Percentiles rank a stretch among this genome's conserved stretches.
phyloP scores from a whole-genome alignment of 1,139 yeast species.

The Kazachstania sp. region DNA sequence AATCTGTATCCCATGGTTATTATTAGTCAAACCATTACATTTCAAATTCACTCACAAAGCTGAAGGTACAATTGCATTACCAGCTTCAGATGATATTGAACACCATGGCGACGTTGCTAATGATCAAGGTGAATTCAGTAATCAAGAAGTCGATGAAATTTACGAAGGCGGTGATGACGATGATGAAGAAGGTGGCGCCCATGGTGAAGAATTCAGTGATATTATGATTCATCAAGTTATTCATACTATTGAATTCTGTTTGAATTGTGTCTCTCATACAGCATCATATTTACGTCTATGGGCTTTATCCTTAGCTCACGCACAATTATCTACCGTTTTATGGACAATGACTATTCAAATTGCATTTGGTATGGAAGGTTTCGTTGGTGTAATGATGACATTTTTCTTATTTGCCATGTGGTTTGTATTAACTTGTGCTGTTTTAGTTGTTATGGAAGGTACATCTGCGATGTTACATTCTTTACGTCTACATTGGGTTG shows the following conservation, averaged over 20 bases:
- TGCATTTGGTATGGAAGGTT: constrained; percentile 71
- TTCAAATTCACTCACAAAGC: constrained; percentile 40
- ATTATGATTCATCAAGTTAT: constrained; percentile 95
- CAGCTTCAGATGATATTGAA: constrained; percentile 24
- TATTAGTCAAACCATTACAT: constrained; percentile 78
- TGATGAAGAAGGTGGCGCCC: constrained; percentile 39
- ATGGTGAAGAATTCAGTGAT: constrained; percentile 74
- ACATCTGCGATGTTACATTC: constrained; percentile 98
- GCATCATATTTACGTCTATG: constrained; percentile 94
- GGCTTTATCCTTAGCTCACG: constrained; percentile 97
- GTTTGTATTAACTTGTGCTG: constrained; percentile 85
- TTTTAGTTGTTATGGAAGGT: constrained; percentile 95
- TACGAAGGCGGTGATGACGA: constrained; percentile 10
- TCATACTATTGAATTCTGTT: constrained; percentile 95
- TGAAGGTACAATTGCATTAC: constrained; percentile 19
- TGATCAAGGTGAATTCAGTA: constrained; percentile 14
- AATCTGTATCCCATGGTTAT: constrained; percentile 90
- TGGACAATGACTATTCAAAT: constrained; percentile 93
- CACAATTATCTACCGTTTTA: constrained; percentile 85
- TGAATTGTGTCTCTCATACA: constrained; percentile 95
- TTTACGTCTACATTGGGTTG: constrained; percentile 96
- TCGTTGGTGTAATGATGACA: constrained; percentile 59
- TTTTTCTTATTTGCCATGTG: constrained; percentile 85
- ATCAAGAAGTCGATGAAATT: constrained; percentile 15
- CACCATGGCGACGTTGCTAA: background rate